phyloP scores from a whole-genome alignment of 2,329 filamentous ascomycete species.

The Penicillium sp. region DNA sequence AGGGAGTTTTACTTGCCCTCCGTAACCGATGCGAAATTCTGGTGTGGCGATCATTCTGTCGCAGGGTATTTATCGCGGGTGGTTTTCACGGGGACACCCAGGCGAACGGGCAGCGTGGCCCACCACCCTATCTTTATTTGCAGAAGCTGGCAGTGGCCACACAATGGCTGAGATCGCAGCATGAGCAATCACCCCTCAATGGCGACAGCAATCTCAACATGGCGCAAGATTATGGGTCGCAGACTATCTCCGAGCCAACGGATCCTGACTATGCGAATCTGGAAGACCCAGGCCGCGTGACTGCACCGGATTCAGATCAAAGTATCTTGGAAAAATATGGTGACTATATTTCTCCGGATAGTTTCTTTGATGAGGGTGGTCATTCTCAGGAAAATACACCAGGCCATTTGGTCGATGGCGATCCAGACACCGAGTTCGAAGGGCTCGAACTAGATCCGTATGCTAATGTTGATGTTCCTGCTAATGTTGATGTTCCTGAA shows the following conservation, averaged over 20 bases:
- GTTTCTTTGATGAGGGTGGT: slow-evolving; percentile 33
- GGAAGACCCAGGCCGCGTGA: slow-evolving; percentile 8
- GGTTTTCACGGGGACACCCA: slow-evolving; percentile 59
- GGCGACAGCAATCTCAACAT: slow-evolving; percentile 6
- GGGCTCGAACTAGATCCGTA: slow-evolving; percentile 55
- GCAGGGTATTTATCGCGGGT: slow-evolving; percentile 70
- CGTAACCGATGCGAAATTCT: slow-evolving; percentile 72
- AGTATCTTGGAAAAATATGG: slow-evolving; percentile 27
- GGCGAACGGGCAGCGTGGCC: slow-evolving; percentile 42
- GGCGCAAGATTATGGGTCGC: slow-evolving; percentile 22
- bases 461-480: slow-evolving; percentile 33
- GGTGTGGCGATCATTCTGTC: slow-evolving; percentile 75
- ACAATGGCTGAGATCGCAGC: slow-evolving; percentile 54
- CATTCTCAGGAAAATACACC: slow-evolving; percentile 23
- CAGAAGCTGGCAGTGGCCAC: slow-evolving; percentile 61
- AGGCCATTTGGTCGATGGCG: slow-evolving; percentile 25
- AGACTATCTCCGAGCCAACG: slow-evolving; percentile 27
- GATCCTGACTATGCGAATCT: slow-evolving; percentile 34
- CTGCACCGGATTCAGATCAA: slow-evolving; percentile 5
- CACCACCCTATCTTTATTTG: slow-evolving; percentile 70
- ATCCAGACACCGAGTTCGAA: slow-evolving; percentile 31
- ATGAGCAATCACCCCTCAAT: slow-evolving; percentile 12
- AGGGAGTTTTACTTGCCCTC: slow-evolving; percentile 69
- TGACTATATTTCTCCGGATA: slow-evolving; percentile 34
- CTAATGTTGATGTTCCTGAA: slow-evolving; percentile 29